Conservation (phyloP, 257 asterid species). For the Solanum peruvianum region DNA sequence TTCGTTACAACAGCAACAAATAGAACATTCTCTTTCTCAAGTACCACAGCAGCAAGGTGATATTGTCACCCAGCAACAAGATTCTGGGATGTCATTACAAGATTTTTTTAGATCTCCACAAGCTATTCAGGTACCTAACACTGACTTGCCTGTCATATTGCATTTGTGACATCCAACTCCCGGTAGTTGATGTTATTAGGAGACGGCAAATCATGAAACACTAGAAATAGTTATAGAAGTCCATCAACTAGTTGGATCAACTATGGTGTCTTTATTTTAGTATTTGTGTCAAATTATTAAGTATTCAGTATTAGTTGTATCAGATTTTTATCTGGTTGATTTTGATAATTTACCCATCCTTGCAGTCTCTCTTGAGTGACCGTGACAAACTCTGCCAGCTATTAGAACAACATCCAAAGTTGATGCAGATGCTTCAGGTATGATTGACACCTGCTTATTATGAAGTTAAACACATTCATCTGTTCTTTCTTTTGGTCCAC, state of each 20-base stretch:
- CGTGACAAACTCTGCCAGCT: slow-evolving; percentile 91
- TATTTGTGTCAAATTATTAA: neutral
- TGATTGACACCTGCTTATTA: neutral
- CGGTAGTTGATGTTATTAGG: neutral
- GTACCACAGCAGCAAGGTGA: slow-evolving; percentile 30
- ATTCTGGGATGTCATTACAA: slow-evolving; percentile 56
- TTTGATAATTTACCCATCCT: neutral
- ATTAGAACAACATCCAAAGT: slow-evolving; percentile 87
- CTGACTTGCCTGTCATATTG: neutral
- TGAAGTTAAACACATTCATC: neutral
- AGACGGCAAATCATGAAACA: neutral
- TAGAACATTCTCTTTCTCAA: slow-evolving; percentile 26
- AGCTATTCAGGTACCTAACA: slow-evolving; percentile 58
- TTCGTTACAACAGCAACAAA: slow-evolving; percentile 30
- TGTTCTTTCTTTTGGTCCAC: neutral
- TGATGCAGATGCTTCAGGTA: slow-evolving; percentile 96
- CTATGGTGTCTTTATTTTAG: neutral
- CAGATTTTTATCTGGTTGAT: neutral
- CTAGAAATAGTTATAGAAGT: neutral
- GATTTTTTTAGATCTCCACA: slow-evolving; percentile 64
- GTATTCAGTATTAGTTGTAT: neutral
- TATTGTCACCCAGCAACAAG: slow-evolving; percentile 47
- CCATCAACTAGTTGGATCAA: neutral
- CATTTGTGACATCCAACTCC: neutral
- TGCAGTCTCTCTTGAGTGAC: slow-evolving; percentile 78